Evolutionary conservation across 805 yeast genomes (phyloP).

Genomic region (Huiozyma sinensis): DNA sequence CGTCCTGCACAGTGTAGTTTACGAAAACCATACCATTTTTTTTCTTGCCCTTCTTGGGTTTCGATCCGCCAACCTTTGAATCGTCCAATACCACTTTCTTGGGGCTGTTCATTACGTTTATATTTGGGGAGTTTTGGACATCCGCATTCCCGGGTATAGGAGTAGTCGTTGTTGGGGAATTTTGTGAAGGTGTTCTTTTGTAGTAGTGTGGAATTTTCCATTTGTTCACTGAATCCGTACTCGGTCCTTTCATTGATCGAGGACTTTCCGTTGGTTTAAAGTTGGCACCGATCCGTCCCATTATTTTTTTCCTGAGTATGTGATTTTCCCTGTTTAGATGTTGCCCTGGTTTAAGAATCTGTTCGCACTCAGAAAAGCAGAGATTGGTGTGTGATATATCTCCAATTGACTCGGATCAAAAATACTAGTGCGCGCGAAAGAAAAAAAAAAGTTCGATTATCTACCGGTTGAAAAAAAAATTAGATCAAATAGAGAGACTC

Average conservation of each 20-base stretch:
- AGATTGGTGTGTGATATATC: not conserved
- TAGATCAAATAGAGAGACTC: too few species aligned
- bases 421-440: too few species aligned
- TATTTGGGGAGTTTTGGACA: slow-evolving; percentile 10
- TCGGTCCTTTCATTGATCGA: slow-evolving; percentile 8
- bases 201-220: slow-evolving; percentile 29
- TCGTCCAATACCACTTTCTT: slow-evolving; percentile 22
- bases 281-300: slow-evolving; percentile 4
- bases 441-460: too few species aligned
- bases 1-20: slow-evolving; percentile 26
- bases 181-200: slow-evolving; percentile 13
- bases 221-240: slow-evolving; percentile 19
- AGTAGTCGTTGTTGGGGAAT: slow-evolving; percentile 2
- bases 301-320: not conserved
- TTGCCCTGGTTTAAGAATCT: not conserved
- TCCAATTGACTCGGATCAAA: too few species aligned
- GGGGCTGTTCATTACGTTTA: slow-evolving; percentile 20
- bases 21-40: slow-evolving; percentile 26
- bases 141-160: not conserved
- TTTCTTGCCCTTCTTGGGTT: slow-evolving; percentile 7
- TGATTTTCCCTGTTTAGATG: not conserved
- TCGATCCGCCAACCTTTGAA: slow-evolving; percentile 4
- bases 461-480: too few species aligned
- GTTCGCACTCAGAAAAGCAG: not conserved
- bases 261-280: slow-evolving; percentile 1